A percentile compares a stretch with the other conserved stretches of the same genome.
phyloP scores from a whole-genome alignment of 495 filamentous ascomycete genomes.

The Daldinia caldariorum region DNA sequence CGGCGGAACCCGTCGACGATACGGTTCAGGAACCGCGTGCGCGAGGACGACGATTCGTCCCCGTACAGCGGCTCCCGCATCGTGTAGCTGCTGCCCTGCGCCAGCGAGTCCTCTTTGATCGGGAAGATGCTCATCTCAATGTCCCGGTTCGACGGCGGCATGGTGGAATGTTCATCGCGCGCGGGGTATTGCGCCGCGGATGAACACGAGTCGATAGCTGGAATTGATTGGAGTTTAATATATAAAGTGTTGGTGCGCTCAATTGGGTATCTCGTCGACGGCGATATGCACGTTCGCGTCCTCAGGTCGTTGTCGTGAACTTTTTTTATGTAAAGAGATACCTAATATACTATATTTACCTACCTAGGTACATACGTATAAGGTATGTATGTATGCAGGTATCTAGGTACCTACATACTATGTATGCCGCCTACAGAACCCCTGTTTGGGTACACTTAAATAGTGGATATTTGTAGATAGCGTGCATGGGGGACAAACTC shows the following conservation, averaged over 20 bases:
- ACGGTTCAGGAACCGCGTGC: slow-evolving; percentile 52
- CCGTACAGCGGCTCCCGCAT: slow-evolving; percentile 53
- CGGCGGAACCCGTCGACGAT: slow-evolving; percentile 83
- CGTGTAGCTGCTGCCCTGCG: slow-evolving; percentile 53
- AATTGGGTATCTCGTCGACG: not conserved
- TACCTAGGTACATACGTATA: not conserved
- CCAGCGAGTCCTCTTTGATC: slow-evolving; percentile 53
- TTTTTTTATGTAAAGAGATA: too few relatives aligned
- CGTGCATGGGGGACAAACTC: slow-evolving; percentile 12
- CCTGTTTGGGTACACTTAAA: slow-evolving; percentile 2
- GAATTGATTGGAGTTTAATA: too few relatives aligned
- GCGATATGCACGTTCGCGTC: too few relatives aligned
- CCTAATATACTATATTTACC: too few relatives aligned
- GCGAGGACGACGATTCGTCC: slow-evolving; percentile 26
- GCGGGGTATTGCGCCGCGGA: not conserved
- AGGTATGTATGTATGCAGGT: too few relatives aligned
- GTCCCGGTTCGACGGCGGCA: slow-evolving; percentile 47
- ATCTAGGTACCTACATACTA: too few relatives aligned
- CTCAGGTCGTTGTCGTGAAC: too few relatives aligned
- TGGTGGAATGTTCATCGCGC: slow-evolving; percentile 22
- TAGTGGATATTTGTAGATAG: slow-evolving; percentile 23
- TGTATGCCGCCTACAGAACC: not conserved
- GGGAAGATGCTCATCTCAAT: slow-evolving; percentile 52
- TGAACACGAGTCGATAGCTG: too few relatives aligned
- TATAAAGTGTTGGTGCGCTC: too few relatives aligned